phyloP scores from a whole-genome alignment of 176 grass and related monocot species.

The Oryza glaberrima region DNA sequence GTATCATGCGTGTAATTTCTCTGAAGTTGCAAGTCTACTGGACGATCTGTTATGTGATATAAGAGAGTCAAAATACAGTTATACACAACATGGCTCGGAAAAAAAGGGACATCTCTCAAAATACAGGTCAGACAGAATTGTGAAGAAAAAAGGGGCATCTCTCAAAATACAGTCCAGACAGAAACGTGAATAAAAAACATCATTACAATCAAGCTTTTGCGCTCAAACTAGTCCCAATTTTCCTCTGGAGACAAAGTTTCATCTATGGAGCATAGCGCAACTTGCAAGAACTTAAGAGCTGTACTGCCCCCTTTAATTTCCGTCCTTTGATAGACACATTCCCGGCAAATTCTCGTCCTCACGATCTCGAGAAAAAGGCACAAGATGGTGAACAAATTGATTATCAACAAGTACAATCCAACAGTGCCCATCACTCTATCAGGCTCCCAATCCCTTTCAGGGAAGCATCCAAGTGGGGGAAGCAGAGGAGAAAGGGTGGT shows the following conservation, averaged over 20 bases:
- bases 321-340: slow-evolving; percentile 1
- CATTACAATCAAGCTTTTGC: neutral
- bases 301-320: neutral
- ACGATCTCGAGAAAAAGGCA: neutral
- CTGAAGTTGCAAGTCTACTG: neutral
- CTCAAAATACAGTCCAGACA: neutral
- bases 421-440: neutral
- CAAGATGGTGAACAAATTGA: neutral
- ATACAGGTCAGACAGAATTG: neutral
- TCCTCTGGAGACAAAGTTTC: neutral
- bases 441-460: slow-evolving; percentile 23
- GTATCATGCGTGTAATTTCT: neutral
- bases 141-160: neutral
- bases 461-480: slow-evolving; percentile 39
- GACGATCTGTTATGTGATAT: neutral
- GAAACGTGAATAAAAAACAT: neutral
- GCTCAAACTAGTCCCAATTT: neutral
- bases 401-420: neutral
- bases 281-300: neutral
- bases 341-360: neutral
- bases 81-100: neutral
- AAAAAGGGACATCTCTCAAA: neutral
- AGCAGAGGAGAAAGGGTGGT: slow-evolving; percentile 13
- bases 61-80: neutral
- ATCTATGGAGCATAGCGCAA: neutral